Percentiles rank a stretch among this genome's conserved stretches.
Evolutionary conservation across 2,329 filamentous ascomycete species (phyloP).

Genomic region (Scytalidium lignicola): DNA sequence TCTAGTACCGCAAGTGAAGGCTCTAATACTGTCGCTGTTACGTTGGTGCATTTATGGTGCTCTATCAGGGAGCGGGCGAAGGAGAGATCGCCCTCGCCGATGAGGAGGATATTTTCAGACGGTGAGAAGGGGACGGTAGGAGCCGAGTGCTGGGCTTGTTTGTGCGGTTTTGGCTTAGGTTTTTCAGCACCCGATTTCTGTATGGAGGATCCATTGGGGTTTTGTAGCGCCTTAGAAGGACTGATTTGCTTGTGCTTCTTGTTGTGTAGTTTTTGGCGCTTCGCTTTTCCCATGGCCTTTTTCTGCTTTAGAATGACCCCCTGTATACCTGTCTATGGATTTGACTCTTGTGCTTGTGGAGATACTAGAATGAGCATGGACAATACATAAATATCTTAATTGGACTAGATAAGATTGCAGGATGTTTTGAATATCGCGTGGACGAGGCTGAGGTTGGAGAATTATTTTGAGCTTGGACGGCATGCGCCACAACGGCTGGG

Average conservation of each 20-base stretch:
- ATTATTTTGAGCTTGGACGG: neutral
- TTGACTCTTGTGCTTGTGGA: too few species aligned
- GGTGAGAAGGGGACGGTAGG: conserved; percentile 63
- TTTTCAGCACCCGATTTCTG: conserved; percentile 7
- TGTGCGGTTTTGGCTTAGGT: conserved; percentile 2
- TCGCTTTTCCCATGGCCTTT: neutral
- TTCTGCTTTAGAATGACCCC: too few species aligned
- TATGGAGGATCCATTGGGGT: neutral
- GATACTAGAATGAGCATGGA: too few species aligned
- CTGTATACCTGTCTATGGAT: too few species aligned
- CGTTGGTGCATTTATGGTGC: conserved; percentile 59
- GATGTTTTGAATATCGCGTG: neutral
- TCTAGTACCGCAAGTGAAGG: conserved; percentile 49
- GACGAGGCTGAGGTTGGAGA: neutral
- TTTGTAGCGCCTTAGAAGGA: neutral
- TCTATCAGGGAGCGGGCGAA: conserved; percentile 64
- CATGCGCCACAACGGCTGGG: neutral
- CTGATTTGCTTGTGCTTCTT: neutral
- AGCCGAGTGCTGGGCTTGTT: conserved; percentile 27
- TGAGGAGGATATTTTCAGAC: conserved; percentile 64
- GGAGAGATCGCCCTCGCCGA: conserved; percentile 79
- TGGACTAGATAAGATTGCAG: neutral
- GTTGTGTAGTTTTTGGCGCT: neutral
- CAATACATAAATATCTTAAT: too few species aligned
- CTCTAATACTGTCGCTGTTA: conserved; percentile 69